Base-by-base conservation (phyloP, 106 monocot species). In the Allium cepa region DNA sequence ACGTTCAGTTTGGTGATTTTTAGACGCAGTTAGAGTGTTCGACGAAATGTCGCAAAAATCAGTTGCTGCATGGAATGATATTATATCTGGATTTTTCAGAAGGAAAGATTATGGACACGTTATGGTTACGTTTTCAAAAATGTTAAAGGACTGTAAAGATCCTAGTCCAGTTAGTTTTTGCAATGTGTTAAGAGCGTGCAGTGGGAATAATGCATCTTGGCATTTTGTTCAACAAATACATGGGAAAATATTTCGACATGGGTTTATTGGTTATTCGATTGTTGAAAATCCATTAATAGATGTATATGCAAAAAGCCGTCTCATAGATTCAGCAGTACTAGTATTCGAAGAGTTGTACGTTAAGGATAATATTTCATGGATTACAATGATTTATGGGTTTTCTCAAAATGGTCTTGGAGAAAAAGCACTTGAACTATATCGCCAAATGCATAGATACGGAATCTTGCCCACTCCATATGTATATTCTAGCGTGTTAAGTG, bases 301-400 rank as follows among this genome's bases (percentile, higher is more conserved):
- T 52, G 80, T 82, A 15, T 94, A 94, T 63, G 50, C 84, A 8
- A 90, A 90, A 65, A 82, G 70, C 46, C 78, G 78, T 10, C 56
- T 53, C 48, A 36, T 79, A 22, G 59, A 72, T 53, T 78, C 68
- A 55, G 90, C 90, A 15, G 79, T 69, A 46, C 70, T 14, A 47
- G 72, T 90, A 8, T 90, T 94, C 77, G 69, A 80, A 46, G 90
- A 69, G 59, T 71, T 90, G 57, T 56, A 56, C 79, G 72, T 60
- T 0, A 74, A 71, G 57, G 81, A 90, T 55, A 87, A 71, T 56
- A 80, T 83, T 48, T 82, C 94, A 5, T 94, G 90, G 84, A 87
- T 94, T 67, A 87, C 94, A 10, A 94, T 94, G 86, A 59, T 94
- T 9, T 87, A 90, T 50, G 86, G 87, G 7, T 80, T 85, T 60